Percentiles rank a stretch among this genome's conserved stretches.
These are phyloP conservation scores for Crithidia thermophila DNA, from an alignment of 208 protist genomes.

Conservation along the genomic window DNA sequence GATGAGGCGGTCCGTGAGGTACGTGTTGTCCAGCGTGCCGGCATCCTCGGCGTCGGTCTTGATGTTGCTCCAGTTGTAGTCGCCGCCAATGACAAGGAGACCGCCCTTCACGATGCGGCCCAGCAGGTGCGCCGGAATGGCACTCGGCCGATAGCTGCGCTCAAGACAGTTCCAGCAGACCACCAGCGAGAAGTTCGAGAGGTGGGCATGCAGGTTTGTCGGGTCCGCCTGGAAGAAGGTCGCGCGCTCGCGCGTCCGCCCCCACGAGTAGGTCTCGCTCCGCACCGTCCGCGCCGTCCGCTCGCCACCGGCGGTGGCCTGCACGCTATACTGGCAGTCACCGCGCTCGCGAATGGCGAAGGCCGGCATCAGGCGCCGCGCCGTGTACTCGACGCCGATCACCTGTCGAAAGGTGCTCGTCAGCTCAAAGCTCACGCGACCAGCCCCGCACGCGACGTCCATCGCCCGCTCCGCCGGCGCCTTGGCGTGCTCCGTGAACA, in stretches of 20 bases:
- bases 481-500: conserved; percentile 61
- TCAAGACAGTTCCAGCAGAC: conserved; percentile 91
- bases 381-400: conserved; percentile 84
- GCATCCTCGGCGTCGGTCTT: conserved; percentile 28
- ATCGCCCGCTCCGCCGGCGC: conserved; percentile 53
- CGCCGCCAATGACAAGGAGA: conserved; percentile 75
- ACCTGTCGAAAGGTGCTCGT: conserved; percentile 75
- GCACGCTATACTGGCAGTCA: conserved; percentile 71
- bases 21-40: conserved; percentile 45
- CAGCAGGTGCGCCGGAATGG: conserved; percentile 75
- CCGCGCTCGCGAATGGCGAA: conserved; percentile 88
- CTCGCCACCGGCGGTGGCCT: conserved; percentile 27
- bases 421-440: conserved; percentile 84
- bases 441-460: conserved; percentile 87
- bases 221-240: conserved; percentile 91
- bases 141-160: conserved; percentile 75
- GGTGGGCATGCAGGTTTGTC: conserved; percentile 85
- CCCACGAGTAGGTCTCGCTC: conserved; percentile 50
- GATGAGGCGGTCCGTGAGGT: conserved; percentile 40
- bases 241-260: conserved; percentile 60
- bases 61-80: conserved; percentile 68
- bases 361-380: conserved; percentile 80
- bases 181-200: conserved; percentile 79
- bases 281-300: conserved; percentile 41
- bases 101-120: conserved; percentile 61